Percentiles rank a stretch among this genome's conserved stretches.
Conservation (phyloP, 805 yeast species). For the Barnettozyma populi region DNA sequence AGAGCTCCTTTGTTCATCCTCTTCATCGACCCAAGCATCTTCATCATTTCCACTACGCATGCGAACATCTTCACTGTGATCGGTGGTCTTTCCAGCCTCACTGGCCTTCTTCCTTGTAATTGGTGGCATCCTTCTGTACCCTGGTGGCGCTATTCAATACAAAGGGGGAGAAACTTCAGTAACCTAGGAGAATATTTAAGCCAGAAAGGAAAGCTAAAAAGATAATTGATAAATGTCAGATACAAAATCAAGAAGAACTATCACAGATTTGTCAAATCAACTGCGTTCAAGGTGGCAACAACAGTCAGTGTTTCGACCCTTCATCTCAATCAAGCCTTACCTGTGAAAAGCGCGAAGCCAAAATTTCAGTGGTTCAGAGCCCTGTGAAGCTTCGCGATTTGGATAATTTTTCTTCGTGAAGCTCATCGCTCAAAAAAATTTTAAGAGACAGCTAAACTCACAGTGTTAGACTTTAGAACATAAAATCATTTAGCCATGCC, state of each 20-base stretch:
- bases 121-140: slow-evolving; percentile 4
- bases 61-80: slow-evolving; percentile 2
- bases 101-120: background rate
- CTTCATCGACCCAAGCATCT: slow-evolving; percentile 22
- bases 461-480: background rate
- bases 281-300: background rate
- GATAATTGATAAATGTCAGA: background rate
- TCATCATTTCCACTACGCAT: background rate
- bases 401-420: background rate
- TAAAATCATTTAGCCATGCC: slow-evolving; percentile 53
- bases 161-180: background rate
- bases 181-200: background rate
- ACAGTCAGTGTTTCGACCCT: too few relatives aligned
- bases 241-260: background rate
- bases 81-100: background rate
- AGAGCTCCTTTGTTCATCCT: slow-evolving; percentile 7
- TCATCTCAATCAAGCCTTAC: background rate
- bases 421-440: slow-evolving; percentile 2
- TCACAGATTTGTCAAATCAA: too few relatives aligned
- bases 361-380: background rate
- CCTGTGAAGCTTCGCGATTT: background rate
- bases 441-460: background rate
- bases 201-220: background rate
- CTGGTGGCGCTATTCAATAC: background rate
- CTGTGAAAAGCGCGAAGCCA: background rate